Conservation (phyloP, 345 rosid genomes). For the Hibiscus tridactylites region DNA sequence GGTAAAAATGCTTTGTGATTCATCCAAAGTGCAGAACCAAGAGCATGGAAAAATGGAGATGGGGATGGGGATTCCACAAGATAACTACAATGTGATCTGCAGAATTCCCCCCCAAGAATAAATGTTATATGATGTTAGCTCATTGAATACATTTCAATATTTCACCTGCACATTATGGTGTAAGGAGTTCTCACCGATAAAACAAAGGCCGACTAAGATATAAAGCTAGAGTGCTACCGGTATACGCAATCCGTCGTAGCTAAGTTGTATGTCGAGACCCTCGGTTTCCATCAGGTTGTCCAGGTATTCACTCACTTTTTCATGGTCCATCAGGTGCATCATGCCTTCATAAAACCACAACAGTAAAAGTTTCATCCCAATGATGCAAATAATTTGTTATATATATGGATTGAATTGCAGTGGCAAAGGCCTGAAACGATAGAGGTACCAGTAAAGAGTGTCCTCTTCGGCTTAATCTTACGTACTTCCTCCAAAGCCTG, state of each 20-base stretch:
- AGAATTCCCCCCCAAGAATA: background rate
- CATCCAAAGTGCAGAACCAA: no score
- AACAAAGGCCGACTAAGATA: background rate
- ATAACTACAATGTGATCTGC: background rate
- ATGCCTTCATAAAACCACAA: constrained; percentile 35
- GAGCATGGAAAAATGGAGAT: no score
- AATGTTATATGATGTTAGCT: background rate
- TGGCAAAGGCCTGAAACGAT: background rate
- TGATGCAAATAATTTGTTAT: background rate
- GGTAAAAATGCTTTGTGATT: no score
- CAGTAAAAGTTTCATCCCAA: background rate
- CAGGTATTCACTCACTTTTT: constrained; percentile 51
- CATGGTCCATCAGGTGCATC: constrained; percentile 98
- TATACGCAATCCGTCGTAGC: constrained; percentile 78
- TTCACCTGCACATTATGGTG: no score
- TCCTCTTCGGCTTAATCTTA: constrained; percentile 71
- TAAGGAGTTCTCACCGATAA: background rate
- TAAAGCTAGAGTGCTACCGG: constrained; percentile 46
- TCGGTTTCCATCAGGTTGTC: constrained; percentile 50
- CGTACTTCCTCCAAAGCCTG: constrained; percentile 86
- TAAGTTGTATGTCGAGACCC: constrained; percentile 65
- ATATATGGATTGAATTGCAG: background rate
- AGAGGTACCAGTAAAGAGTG: constrained; percentile 72
- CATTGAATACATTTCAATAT: background rate
- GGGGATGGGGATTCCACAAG: no score